These are phyloP conservation scores for Bidens hawaiensis DNA, from an alignment of 140 eudicot species.

Conservation along the genomic window DNA sequence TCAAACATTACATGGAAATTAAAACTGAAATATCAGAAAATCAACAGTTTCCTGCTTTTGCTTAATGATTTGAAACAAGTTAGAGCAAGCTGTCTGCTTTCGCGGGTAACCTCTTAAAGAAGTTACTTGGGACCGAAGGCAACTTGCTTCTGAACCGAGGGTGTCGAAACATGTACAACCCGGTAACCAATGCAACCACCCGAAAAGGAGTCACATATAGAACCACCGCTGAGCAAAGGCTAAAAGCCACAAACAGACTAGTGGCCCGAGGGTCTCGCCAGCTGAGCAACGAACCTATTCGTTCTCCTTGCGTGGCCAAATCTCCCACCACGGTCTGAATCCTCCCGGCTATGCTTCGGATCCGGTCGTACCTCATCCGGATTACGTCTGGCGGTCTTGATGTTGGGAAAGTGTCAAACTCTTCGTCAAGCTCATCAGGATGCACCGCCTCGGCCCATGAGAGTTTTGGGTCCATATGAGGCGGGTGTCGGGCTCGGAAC, in stretches of 20 bases:
- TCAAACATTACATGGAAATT: slow-evolving; percentile 8
- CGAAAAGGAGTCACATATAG: slow-evolving; percentile 50
- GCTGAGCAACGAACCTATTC: slow-evolving; percentile 40
- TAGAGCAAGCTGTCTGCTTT: slow-evolving; percentile 45
- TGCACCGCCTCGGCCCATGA: slow-evolving; percentile 61
- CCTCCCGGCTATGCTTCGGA: slow-evolving; percentile 52
- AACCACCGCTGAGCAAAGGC: slow-evolving; percentile 43
- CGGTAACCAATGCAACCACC: slow-evolving; percentile 38
- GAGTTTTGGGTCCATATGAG: slow-evolving; percentile 61
- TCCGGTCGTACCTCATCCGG: slow-evolving; percentile 54
- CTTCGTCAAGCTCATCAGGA: slow-evolving; percentile 57
- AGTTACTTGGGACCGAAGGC: slow-evolving; percentile 53
- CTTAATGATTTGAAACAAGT: background rate
- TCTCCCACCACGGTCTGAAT: slow-evolving; percentile 57
- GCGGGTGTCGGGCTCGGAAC: slow-evolving; percentile 53
- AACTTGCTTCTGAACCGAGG: slow-evolving; percentile 53
- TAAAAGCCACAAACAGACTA: slow-evolving; percentile 39
- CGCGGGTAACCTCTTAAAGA: slow-evolving; percentile 51
- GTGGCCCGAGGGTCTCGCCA: slow-evolving; percentile 71
- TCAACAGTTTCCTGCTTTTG: background rate
- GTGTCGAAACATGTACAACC: slow-evolving; percentile 41
- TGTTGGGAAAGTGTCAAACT: slow-evolving; percentile 58
- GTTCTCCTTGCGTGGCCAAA: slow-evolving; percentile 57
- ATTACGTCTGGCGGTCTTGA: slow-evolving; percentile 41
- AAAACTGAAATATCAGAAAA: background rate